These are phyloP conservation scores for Trichoderma sp. DNA, from an alignment of 2,329 filamentous ascomycete genomes.

Conservation along the genomic window DNA sequence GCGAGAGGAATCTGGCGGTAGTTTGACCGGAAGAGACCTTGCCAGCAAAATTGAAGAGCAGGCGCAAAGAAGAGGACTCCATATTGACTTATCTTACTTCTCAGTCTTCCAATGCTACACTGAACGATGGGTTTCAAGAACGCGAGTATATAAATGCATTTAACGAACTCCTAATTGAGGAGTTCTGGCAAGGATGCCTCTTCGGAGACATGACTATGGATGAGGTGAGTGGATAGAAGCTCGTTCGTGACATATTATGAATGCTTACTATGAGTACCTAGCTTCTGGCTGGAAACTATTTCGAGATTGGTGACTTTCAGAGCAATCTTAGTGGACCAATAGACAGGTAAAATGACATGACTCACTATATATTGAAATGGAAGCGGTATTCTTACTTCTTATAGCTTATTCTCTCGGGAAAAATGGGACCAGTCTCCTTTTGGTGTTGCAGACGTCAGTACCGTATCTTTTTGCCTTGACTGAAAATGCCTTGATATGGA, in stretches of 20 bases:
- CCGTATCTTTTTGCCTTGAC: not conserved
- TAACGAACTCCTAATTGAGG: conserved; percentile 30
- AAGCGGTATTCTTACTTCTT: not conserved
- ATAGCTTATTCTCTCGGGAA: not conserved
- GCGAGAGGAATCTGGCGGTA: not conserved
- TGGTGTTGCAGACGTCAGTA: not conserved
- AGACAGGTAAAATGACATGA: conserved; percentile 24
- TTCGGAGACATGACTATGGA: conserved; percentile 34
- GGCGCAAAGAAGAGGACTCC: conserved; percentile 18
- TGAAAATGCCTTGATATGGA: not conserved
- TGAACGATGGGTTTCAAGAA: not conserved
- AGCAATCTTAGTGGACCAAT: conserved; percentile 26
- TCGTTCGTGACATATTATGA: not conserved
- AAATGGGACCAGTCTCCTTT: conserved; percentile 12
- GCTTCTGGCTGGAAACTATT: conserved; percentile 28
- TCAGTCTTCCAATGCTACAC: not conserved
- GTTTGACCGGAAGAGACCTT: conserved; percentile 26
- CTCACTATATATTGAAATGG: too few species aligned
- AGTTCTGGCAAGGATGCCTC: conserved; percentile 32
- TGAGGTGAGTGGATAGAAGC: conserved; percentile 25
- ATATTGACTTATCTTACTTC: conserved; percentile 24
- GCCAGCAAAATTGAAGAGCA: conserved; percentile 23
- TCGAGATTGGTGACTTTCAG: conserved; percentile 24
- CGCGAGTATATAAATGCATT: conserved; percentile 25
- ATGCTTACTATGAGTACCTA: conserved; percentile 25